A percentile compares a stretch with the other conserved stretches of the same genome.
Conservation (phyloP, 306 rosid species). For the Purshia tridentata region DNA sequence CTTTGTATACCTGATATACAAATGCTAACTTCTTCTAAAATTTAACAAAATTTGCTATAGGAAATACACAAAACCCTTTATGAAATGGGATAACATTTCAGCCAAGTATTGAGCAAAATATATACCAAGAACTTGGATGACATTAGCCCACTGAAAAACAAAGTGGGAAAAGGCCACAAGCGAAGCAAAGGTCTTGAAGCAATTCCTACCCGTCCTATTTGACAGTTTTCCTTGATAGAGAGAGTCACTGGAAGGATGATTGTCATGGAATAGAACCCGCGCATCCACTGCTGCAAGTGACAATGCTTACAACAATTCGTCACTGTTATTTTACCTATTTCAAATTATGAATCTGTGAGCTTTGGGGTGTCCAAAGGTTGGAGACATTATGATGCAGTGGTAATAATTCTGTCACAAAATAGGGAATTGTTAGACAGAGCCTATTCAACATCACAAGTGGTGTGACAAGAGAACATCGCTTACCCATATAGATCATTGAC, state of each 20-base stretch:
- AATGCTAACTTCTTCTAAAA: neutral
- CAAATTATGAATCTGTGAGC: neutral
- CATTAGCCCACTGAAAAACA: neutral
- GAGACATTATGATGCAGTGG: neutral
- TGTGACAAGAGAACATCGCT: slow-evolving; percentile 1
- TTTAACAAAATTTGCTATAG: neutral
- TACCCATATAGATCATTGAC: slow-evolving; percentile 21
- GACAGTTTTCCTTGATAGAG: neutral
- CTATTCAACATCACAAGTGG: neutral
- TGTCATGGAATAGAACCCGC: neutral
- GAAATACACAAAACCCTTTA: neutral
- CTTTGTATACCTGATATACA: neutral
- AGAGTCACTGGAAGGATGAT: too few relatives aligned
- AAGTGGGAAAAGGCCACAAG: neutral
- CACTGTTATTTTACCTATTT: neutral
- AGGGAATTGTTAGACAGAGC: neutral
- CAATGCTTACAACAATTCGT: neutral
- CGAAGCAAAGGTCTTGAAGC: neutral
- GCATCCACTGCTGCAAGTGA: neutral
- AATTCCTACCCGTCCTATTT: neutral
- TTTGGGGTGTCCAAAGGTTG: neutral
- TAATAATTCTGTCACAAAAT: neutral
- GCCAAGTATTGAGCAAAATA: neutral
- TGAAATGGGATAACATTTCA: slow-evolving; percentile 3
- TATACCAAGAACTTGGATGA: neutral